phyloP scores from a whole-genome alignment of 2,329 filamentous ascomycete genomes.

The Cladosporium colombiae region DNA sequence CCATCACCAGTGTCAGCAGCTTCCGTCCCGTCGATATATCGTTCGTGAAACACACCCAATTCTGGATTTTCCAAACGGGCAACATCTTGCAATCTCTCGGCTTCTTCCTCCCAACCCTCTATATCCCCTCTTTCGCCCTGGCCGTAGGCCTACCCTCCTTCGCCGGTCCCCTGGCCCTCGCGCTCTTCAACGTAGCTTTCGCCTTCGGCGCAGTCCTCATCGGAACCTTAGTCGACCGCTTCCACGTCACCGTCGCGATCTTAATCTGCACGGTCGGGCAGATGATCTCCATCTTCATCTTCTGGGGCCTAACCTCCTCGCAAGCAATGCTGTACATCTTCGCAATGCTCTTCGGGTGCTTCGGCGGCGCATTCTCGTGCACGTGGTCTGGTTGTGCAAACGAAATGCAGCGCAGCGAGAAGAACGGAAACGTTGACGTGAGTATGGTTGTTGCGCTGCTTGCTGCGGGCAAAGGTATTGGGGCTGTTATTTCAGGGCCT shows the following conservation, averaged over 20 bases:
- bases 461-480: constrained; percentile 53
- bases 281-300: constrained; percentile 41
- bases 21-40: constrained; percentile 37
- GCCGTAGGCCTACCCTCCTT: constrained; percentile 39
- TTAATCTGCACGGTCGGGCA: constrained; percentile 41
- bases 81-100: constrained; percentile 47
- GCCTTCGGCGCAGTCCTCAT: constrained; percentile 42
- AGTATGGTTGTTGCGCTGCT: constrained; percentile 53
- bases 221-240: constrained; percentile 43
- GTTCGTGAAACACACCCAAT: constrained; percentile 39
- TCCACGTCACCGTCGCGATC: constrained; percentile 42
- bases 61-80: constrained; percentile 47
- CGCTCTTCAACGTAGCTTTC: constrained; percentile 43
- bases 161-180: constrained; percentile 41
- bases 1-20: constrained; percentile 24
- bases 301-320: constrained; percentile 50
- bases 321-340: constrained; percentile 46
- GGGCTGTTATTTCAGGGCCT: constrained; percentile 53
- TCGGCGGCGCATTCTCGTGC: constrained; percentile 43
- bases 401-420: constrained; percentile 25
- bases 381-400: constrained; percentile 36
- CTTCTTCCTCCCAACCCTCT: constrained; percentile 48
- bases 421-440: constrained; percentile 40
- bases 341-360: constrained; percentile 45
- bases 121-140: constrained; percentile 45